Percentiles rank a stretch among this genome's conserved stretches.
Conservation (phyloP, 345 rosid species). For the Citrus hindsii region DNA sequence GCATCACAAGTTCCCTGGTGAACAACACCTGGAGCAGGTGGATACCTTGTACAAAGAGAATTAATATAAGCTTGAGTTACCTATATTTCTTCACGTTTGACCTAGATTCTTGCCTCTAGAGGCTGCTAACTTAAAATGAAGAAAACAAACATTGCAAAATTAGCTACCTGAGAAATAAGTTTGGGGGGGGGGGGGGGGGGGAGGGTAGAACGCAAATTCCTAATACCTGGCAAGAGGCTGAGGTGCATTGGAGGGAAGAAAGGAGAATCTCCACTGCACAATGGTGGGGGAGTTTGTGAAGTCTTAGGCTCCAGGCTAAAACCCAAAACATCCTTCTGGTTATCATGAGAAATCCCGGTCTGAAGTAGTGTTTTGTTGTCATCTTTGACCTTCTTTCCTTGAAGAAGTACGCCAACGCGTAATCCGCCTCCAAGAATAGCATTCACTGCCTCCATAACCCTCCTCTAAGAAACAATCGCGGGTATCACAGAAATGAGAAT, state of each 20-base stretch:
- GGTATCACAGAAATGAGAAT: slow-evolving; percentile 26
- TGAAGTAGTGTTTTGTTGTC: slow-evolving; percentile 79
- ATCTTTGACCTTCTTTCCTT: slow-evolving; percentile 87
- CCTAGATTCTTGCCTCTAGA: not conserved
- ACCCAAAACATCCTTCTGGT: slow-evolving; percentile 61
- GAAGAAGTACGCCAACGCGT: slow-evolving; percentile 72
- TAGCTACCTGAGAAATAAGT: not conserved
- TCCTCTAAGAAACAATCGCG: slow-evolving; percentile 47
- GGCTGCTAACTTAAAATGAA: not conserved
- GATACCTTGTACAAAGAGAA: slow-evolving; percentile 41
- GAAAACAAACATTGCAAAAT: not conserved
- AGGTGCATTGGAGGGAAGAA: slow-evolving; percentile 40
- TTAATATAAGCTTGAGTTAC: slow-evolving; percentile 10
- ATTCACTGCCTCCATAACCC: slow-evolving; percentile 86
- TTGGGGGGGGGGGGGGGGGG: too few relatives aligned
- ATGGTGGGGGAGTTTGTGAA: slow-evolving; percentile 31
- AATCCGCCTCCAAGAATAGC: slow-evolving; percentile 77
- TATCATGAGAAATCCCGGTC: slow-evolving; percentile 64
- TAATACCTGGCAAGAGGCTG: slow-evolving; percentile 61
- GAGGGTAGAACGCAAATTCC: not conserved
- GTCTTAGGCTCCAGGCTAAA: slow-evolving; percentile 87
- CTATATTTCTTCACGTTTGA: not conserved
- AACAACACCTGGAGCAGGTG: slow-evolving; percentile 20
- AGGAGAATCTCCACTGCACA: slow-evolving; percentile 43
- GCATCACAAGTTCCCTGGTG: slow-evolving; percentile 31